These are phyloP conservation scores for Xylaria telfairii DNA, from an alignment of 495 filamentous ascomycete species.

Conservation along the genomic window DNA sequence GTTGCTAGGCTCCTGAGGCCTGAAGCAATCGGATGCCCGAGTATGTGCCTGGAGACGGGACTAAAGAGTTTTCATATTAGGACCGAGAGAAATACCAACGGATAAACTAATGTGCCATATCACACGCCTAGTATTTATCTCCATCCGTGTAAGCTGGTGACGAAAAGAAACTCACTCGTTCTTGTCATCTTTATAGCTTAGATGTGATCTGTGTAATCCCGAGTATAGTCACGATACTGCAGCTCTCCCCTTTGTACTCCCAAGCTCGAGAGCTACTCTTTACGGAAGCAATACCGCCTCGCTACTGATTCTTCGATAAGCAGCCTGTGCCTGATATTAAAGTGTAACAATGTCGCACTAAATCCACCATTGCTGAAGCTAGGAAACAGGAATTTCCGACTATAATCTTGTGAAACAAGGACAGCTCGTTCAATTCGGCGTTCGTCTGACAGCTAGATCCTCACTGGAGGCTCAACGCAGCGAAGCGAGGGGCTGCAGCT, in stretches of 20 bases:
- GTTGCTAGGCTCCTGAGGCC: not conserved
- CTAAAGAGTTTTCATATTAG: not conserved
- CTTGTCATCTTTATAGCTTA: not conserved
- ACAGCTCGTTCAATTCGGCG: not conserved
- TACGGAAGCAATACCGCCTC: not conserved
- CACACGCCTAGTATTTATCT: not conserved
- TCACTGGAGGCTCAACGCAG: not conserved
- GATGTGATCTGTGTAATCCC: not conserved
- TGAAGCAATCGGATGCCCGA: not conserved
- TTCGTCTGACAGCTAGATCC: not conserved
- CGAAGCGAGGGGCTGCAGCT: constrained; percentile 7
- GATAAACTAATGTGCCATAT: not conserved
- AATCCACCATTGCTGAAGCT: not conserved
- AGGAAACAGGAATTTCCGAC: not conserved
- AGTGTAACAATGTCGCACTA: not conserved
- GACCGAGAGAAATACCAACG: not conserved
- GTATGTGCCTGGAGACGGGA: not conserved
- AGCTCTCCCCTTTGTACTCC: not conserved
- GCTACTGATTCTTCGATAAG: not conserved
- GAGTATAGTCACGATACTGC: not conserved
- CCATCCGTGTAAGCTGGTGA: not conserved
- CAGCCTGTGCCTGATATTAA: not conserved
- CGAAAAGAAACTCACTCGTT: not conserved
- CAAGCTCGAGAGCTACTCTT: not conserved
- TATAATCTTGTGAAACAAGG: not conserved